phyloP scores from a whole-genome alignment of 768 basidiomycete species.

The Cystofilobasidium ferigula region DNA sequence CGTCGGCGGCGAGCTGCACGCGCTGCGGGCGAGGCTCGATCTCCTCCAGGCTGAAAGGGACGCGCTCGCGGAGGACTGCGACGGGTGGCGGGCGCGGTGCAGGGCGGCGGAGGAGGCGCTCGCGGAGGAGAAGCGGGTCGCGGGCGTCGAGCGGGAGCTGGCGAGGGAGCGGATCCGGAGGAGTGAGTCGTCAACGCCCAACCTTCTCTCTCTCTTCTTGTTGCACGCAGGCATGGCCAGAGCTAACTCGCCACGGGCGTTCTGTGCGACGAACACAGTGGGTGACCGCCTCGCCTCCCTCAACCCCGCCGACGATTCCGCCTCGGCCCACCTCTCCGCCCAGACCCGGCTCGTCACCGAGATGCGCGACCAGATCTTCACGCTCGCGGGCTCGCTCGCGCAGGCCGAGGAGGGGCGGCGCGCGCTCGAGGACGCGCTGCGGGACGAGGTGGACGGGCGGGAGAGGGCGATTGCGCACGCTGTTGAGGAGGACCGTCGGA shows the following conservation, averaged over 20 bases:
- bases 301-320: conserved; percentile 12
- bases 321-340: conserved; percentile 28
- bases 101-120: conserved; percentile 62
- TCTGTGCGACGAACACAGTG: conserved; percentile 29
- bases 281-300: conserved; percentile 33
- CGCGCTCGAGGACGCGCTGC: conserved; percentile 13
- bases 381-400: conserved; percentile 38
- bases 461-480: conserved; percentile 19
- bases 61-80: conserved; percentile 73
- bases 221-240: too few species aligned
- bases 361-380: conserved; percentile 40
- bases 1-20: neutral
- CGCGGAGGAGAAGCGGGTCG: conserved; percentile 52
- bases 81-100: conserved; percentile 72
- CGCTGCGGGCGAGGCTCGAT: conserved; percentile 45
- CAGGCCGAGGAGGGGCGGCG: conserved; percentile 19
- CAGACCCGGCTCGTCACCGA: conserved; percentile 37
- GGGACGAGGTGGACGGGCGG: conserved; percentile 11
- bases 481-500: conserved; percentile 20
- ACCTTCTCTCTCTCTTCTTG: neutral
- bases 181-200: conserved; percentile 28
- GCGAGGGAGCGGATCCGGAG: conserved; percentile 51
- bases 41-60: conserved; percentile 82
- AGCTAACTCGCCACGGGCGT: too few species aligned
- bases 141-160: conserved; percentile 69